phyloP scores from a whole-genome alignment of 2,329 filamentous ascomycete genomes.

The Botrytis fragariae region DNA sequence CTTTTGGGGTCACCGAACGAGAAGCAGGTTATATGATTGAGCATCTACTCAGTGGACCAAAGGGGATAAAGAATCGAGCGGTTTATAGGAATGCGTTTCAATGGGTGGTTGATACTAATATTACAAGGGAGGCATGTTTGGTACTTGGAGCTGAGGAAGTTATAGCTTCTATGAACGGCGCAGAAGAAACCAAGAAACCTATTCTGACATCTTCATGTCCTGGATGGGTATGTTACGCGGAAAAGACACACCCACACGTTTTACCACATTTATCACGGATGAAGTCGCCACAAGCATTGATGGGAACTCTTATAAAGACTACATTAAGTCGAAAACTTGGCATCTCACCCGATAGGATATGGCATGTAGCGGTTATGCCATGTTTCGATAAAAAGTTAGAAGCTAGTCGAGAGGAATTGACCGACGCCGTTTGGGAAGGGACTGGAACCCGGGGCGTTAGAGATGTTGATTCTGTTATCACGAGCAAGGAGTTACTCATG shows the following conservation, averaged over 20 bases:
- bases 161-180: constrained; percentile 41
- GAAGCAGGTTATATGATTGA: constrained; percentile 81
- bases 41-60: constrained; percentile 69
- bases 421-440: constrained; percentile 69
- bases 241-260: constrained; percentile 95
- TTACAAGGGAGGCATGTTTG: constrained; percentile 77
- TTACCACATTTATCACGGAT: constrained; percentile 85
- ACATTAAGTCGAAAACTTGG: constrained; percentile 70
- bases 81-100: constrained; percentile 73
- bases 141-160: constrained; percentile 75
- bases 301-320: constrained; percentile 87
- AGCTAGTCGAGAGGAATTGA: constrained; percentile 89
- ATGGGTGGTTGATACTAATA: constrained; percentile 89
- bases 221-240: constrained; percentile 98
- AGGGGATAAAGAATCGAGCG: constrained; percentile 68
- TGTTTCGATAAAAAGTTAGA: constrained; percentile 99
- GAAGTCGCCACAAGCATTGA: constrained; percentile 91
- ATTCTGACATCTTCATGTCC: constrained; percentile 89
- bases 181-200: constrained; percentile 46
- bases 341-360: constrained; percentile 76
- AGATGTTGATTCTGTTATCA: constrained; percentile 98
- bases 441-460: constrained; percentile 59
- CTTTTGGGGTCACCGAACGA: constrained; percentile 69
- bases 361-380: constrained; percentile 95
- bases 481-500: constrained; percentile 89